Evolutionary conservation across 2,329 filamentous ascomycete genomes (phyloP), one percentile per base, ranked within the genome.

Genomic region (Diaporthe aspalathi): DNA sequence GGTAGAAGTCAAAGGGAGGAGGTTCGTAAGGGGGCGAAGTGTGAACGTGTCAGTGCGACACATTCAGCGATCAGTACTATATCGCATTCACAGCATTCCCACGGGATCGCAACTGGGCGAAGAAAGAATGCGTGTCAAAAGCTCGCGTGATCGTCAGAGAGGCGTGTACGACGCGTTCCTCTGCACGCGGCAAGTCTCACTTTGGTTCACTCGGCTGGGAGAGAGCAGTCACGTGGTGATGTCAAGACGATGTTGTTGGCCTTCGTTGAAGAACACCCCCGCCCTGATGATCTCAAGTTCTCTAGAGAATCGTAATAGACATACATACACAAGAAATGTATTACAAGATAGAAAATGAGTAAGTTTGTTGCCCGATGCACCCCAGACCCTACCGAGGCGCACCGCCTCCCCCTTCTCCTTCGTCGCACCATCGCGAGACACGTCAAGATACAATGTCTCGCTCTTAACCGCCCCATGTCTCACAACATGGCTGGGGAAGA

Each of bases 381-480:
- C n/a, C n/a, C n/a, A n/a, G n/a, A n/a, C n/a, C n/a, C n/a, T n/a
- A n/a, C n/a, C n/a, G n/a, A n/a, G n/a, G n/a, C n/a, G n/a, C n/a
- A n/a, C n/a, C n/a, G n/a, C n/a, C n/a, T n/a, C n/a, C n/a, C n/a
- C n/a, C n/a, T n/a, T n/a, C n/a, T n/a, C 17, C 9, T 22, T n/a
- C 17, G 60, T 65, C 45, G 60, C 45, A 65, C 60, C 29, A 35
- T 65, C 60, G n/a, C 60, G 29, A 65, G 45, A 65, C 60, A 65
- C 60, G 45, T 65, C 60, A 50, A 65, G 43, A 65, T 27, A 65
- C 60, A 65, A 65, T 65, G 60, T 65, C 60, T 65, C 45, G 12
- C 52, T n/a, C 29, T 12, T 6, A 35, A 35, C 12, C 49, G 4
- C 43, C 12, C 43, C 45, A 24, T 50, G 60, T 65, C 60, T 65